Percentiles rank a stretch among this genome's conserved stretches.
These are phyloP conservation scores for Artemisia tridentata DNA, from an alignment of 129 eudicot genomes.

Conservation along the genomic window DNA sequence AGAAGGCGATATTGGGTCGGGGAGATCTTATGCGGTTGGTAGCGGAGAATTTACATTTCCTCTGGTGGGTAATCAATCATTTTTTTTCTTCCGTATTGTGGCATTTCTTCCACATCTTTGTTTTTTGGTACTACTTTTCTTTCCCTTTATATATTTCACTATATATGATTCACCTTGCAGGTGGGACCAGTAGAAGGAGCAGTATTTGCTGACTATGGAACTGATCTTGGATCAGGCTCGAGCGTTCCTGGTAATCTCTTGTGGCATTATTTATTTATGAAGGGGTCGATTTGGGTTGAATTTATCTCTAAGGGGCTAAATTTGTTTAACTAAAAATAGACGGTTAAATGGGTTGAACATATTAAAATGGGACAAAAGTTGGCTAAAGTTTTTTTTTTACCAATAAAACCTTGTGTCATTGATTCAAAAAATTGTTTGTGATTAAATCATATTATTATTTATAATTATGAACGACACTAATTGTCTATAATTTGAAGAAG, in stretches of 20 bases:
- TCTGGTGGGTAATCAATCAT: conserved; percentile 46
- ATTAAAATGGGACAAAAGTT: neutral
- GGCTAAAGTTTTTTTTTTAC: neutral
- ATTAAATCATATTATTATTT: neutral
- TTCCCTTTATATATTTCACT: neutral
- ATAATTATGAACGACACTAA: neutral
- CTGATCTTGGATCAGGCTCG: conserved; percentile 94
- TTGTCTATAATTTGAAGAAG: neutral
- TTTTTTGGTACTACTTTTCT: neutral
- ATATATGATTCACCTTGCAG: conserved; percentile 33
- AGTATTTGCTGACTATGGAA: conserved; percentile 85
- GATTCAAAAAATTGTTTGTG: neutral
- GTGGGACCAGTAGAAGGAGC: conserved; percentile 82
- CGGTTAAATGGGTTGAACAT: neutral
- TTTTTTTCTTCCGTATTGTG: neutral
- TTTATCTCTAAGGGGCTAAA: neutral
- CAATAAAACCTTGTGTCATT: neutral
- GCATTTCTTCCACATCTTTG: neutral
- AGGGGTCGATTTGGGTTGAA: neutral
- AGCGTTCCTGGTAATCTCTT: conserved; percentile 69
- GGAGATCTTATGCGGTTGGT: conserved; percentile 89
- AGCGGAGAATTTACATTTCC: conserved; percentile 95
- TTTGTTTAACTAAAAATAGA: too few species aligned
- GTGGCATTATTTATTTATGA: neutral
- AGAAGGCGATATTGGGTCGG: conserved; percentile 97